Base-by-base conservation (phyloP, 352 stramenopile species). In the Phytophthora gonapodyides region DNA sequence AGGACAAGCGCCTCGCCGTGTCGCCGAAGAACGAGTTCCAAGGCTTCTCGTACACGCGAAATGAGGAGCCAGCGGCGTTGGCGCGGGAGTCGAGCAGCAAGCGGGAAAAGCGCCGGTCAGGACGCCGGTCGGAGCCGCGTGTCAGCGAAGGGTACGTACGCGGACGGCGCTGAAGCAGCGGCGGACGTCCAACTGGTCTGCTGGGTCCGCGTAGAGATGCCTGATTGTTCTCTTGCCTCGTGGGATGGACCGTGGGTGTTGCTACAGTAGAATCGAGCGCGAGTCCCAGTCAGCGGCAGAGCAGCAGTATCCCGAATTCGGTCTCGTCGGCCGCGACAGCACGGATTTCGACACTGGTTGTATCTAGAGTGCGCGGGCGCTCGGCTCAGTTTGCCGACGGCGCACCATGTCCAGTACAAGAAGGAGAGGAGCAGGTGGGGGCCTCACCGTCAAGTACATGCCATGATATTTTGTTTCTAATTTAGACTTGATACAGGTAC, bases 1-100 rank as follows among this genome's bases (percentile, higher is more conserved):
- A 92, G 70, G 84, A 93, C 57, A 84, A 83, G 47, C 82, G 84
- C 7, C 63, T 93, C 15, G 61, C 73, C 6, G 66, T 90, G 34
- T 93, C 84, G 15, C 84, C 84, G 7, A 90, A 91, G 63, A 93
- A 95, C 67, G 84, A 94, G 56, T 95, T 95, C 61, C 76, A 89
- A 41, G 84, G 84, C 16, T 95, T 95, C 45, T 95, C 87, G 34
- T 95, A 89, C 65, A 89, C 84, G 36, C 67, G 73, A 13, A 74
- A 53, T 16, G 60, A 71, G 38, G 58, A 73, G 19, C 61, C 61
- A 13, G 27, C 57, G 33, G 49, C 55, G 40, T 46, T 53, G 12
- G 57, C 56, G 12, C 61, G 60, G 24, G 64, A 73, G 33, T 67
- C 58, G 52, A 64, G 47, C 53, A 73, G 55, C 42, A 76, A 73